These are phyloP conservation scores for Maudiozyma humilis DNA, from an alignment of 1,139 yeast species.

Conservation along the genomic window DNA sequence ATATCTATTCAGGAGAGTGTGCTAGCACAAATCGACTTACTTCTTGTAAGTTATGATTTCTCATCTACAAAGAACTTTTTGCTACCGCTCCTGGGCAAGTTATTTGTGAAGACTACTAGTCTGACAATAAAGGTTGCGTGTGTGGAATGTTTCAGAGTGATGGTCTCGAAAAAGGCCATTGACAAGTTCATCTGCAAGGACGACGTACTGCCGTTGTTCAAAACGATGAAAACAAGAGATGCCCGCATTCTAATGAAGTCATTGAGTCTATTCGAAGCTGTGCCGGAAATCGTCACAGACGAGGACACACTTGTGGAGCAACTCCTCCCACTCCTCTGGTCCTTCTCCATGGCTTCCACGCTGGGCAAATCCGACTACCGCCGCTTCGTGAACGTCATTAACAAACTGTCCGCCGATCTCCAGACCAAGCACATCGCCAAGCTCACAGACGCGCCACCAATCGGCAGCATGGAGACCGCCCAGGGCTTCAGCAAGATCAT, in stretches of 20 bases:
- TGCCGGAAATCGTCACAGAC: slow-evolving; percentile 37
- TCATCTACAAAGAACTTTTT: slow-evolving; percentile 64
- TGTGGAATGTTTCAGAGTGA: slow-evolving; percentile 50
- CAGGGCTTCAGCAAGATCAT: slow-evolving; percentile 23
- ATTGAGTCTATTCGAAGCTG: slow-evolving; percentile 43
- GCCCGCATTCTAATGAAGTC: slow-evolving; percentile 54
- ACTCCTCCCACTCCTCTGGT: slow-evolving; percentile 44
- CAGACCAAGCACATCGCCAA: slow-evolving; percentile 32
- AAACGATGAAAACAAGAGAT: slow-evolving; percentile 69
- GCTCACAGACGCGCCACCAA: slow-evolving; percentile 20
- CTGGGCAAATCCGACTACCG: slow-evolving; percentile 37
- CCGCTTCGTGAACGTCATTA: slow-evolving; percentile 33
- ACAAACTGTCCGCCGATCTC: slow-evolving; percentile 33
- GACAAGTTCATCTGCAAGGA: slow-evolving; percentile 70
- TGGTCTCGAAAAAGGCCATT: slow-evolving; percentile 52
- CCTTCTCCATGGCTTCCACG: slow-evolving; percentile 40
- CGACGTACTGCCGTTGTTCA: slow-evolving; percentile 66
- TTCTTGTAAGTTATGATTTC: slow-evolving; percentile 52
- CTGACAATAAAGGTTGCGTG: slow-evolving; percentile 68
- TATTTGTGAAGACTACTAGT: slow-evolving; percentile 77
- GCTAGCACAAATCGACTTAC: slow-evolving; percentile 39
- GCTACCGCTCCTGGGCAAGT: slow-evolving; percentile 61
- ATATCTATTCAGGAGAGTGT: slow-evolving; percentile 49
- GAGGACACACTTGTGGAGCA: slow-evolving; percentile 36
- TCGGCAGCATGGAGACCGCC: slow-evolving; percentile 13